Conservation (phyloP, 805 yeast species). For the Ogataea philodendri region DNA sequence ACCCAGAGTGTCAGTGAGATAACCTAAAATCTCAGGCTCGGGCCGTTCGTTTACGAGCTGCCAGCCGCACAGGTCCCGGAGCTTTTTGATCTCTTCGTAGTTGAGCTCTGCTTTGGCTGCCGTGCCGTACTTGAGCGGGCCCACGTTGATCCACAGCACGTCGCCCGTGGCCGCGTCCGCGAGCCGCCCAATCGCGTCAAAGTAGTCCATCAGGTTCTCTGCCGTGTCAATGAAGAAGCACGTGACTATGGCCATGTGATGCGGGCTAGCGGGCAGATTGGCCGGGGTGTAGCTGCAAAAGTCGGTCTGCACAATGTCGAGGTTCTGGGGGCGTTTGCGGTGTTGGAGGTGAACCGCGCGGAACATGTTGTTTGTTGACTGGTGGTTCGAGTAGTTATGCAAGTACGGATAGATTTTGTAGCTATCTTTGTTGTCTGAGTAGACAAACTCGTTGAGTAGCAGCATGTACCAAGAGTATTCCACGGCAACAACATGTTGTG, state of each 20-base stretch:
- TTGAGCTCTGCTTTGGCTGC: slow-evolving; percentile 75
- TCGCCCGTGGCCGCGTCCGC: slow-evolving; percentile 33
- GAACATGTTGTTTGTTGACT: slow-evolving; percentile 46
- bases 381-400: slow-evolving; percentile 70
- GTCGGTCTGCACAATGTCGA: slow-evolving; percentile 56
- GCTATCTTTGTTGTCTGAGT: slow-evolving; percentile 27
- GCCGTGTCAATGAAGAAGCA: slow-evolving; percentile 92
- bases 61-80: slow-evolving; percentile 68
- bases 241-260: slow-evolving; percentile 56
- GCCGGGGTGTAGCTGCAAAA: slow-evolving; percentile 52
- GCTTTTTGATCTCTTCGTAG: slow-evolving; percentile 59
- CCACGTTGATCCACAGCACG: slow-evolving; percentile 80
- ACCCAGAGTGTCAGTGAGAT: slow-evolving; percentile 62
- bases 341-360: slow-evolving; percentile 39
- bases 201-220: slow-evolving; percentile 73
- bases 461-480: slow-evolving; percentile 80
- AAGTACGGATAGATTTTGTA: slow-evolving; percentile 47
- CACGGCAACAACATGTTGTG: slow-evolving; percentile 57
- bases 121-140: slow-evolving; percentile 91
- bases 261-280: slow-evolving; percentile 24
- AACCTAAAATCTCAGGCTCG: slow-evolving; percentile 49
- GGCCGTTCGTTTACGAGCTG: slow-evolving; percentile 34
- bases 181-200: slow-evolving; percentile 58
- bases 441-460: slow-evolving; percentile 59
- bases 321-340: slow-evolving; percentile 41